These are phyloP conservation scores for Alloteropsis semialata DNA, from an alignment of 176 grass and related monocot genomes.

Conservation along the genomic window DNA sequence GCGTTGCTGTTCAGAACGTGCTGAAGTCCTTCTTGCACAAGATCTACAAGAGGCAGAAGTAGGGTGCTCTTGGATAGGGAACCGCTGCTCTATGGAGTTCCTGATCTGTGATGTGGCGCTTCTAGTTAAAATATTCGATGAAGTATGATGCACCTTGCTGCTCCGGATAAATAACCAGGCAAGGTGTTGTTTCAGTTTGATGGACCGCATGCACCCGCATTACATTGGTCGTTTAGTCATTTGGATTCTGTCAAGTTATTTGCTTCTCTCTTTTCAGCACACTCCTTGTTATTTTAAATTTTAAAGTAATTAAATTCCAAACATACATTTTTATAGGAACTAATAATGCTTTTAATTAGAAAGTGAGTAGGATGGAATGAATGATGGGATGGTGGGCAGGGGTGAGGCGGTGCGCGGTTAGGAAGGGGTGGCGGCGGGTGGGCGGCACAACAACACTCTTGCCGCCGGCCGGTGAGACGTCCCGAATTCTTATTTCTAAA, in stretches of 20 bases:
- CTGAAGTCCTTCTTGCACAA: conserved; percentile 91
- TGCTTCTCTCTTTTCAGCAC: background rate
- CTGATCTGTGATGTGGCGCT: conserved; percentile 17
- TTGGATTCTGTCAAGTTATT: background rate
- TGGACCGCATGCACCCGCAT: conserved; percentile 24
- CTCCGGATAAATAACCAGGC: conserved; percentile 30
- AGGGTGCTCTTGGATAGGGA: conserved; percentile 12
- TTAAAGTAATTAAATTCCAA: background rate
- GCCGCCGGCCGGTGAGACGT: too few relatives aligned
- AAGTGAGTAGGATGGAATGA: too few relatives aligned
- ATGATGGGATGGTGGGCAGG: too few relatives aligned
- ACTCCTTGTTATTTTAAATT: background rate
- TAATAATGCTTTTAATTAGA: too few relatives aligned
- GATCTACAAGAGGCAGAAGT: conserved; percentile 96
- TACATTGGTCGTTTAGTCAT: conserved; percentile 15
- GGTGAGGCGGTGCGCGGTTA: too few relatives aligned
- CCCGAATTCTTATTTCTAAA: too few relatives aligned
- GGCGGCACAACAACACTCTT: too few relatives aligned
- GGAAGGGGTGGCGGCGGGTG: too few relatives aligned
- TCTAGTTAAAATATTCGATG: conserved; percentile 13
- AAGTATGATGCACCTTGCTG: conserved; percentile 30
- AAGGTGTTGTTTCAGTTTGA: conserved; percentile 37
- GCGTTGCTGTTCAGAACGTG: conserved; percentile 64
- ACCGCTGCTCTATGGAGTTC: background rate
- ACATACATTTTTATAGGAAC: too few relatives aligned